These are phyloP conservation scores for Penicillium crystallinum DNA, from an alignment of 495 filamentous ascomycete genomes.

Conservation along the genomic window DNA sequence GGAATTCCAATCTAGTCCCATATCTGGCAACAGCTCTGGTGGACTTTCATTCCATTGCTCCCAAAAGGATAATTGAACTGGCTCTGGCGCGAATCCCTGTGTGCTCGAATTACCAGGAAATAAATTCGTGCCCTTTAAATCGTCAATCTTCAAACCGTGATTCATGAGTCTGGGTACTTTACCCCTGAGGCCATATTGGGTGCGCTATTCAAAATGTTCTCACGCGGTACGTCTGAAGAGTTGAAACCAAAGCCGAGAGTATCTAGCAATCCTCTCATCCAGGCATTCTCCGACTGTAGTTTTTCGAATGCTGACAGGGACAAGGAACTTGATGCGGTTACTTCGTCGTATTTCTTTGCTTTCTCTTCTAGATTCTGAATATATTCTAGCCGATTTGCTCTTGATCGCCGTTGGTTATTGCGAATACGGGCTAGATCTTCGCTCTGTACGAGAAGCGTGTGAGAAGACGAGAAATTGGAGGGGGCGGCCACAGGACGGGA, in stretches of 20 bases:
- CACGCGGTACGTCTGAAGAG: not conserved
- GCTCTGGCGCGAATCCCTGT: not conserved
- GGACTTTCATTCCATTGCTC: not conserved
- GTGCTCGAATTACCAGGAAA: not conserved
- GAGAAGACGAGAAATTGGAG: not conserved
- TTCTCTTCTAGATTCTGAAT: constrained; percentile 9
- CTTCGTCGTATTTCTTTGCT: constrained; percentile 1
- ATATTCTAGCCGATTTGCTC: constrained; percentile 6
- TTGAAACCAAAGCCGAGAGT: not conserved
- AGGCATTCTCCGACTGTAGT: not conserved
- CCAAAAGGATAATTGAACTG: not conserved
- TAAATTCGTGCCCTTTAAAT: not conserved
- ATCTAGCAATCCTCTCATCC: not conserved
- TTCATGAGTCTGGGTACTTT: too few relatives aligned
- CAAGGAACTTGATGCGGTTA: not conserved
- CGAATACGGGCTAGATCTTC: constrained; percentile 13
- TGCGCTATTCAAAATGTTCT: not conserved
- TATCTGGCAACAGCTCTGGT: not conserved
- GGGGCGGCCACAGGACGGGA: too few relatives aligned
- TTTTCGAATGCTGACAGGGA: not conserved
- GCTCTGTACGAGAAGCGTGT: not conserved
- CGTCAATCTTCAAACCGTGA: not conserved
- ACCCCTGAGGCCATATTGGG: not conserved
- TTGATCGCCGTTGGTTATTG: constrained; percentile 13
- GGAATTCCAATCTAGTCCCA: not conserved